Evolutionary conservation across 306 rosid genomes (phyloP).

Genomic region (Quercus rubra): DNA sequence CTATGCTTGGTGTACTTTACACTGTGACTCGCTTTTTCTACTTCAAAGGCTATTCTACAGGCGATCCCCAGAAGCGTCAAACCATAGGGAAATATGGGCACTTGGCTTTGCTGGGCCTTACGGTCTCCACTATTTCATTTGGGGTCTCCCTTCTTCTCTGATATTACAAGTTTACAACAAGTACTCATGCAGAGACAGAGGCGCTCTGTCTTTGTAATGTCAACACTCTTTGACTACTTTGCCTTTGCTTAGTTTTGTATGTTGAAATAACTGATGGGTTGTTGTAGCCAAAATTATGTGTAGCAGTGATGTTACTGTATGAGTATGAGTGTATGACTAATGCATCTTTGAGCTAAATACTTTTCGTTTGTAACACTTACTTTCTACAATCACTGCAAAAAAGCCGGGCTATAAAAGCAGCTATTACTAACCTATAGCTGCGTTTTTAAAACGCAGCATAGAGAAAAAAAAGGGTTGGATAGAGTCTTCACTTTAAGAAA

Average conservation of each 20-base stretch:
- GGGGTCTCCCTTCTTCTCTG: conserved; percentile 37
- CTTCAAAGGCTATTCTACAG: conserved; percentile 76
- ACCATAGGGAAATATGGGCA: conserved; percentile 43
- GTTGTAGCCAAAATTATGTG: not conserved
- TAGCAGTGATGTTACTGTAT: not conserved
- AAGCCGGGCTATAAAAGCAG: too few species aligned
- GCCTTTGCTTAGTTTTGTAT: not conserved
- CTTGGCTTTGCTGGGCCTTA: conserved; percentile 49
- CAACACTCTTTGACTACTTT: not conserved
- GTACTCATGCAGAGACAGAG: too few species aligned
- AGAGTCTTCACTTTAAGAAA: too few species aligned
- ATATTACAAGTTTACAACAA: too few species aligned
- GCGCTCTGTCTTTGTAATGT: too few species aligned
- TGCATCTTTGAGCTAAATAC: not conserved
- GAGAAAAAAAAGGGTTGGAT: too few species aligned
- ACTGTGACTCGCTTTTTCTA: conserved; percentile 55
- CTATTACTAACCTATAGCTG: too few species aligned
- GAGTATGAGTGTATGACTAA: not conserved
- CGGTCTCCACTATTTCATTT: conserved; percentile 53
- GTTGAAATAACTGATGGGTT: not conserved
- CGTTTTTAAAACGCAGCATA: too few species aligned
- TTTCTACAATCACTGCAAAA: not conserved
- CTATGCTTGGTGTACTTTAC: conserved; percentile 49
- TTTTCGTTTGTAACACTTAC: not conserved
- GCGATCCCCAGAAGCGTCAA: conserved; percentile 66